A percentile compares a stretch with the other conserved stretches of the same genome.
These are phyloP conservation scores for Mycocentrospora acerina DNA, from an alignment of 2,329 filamentous ascomycete genomes.

Conservation along the genomic window DNA sequence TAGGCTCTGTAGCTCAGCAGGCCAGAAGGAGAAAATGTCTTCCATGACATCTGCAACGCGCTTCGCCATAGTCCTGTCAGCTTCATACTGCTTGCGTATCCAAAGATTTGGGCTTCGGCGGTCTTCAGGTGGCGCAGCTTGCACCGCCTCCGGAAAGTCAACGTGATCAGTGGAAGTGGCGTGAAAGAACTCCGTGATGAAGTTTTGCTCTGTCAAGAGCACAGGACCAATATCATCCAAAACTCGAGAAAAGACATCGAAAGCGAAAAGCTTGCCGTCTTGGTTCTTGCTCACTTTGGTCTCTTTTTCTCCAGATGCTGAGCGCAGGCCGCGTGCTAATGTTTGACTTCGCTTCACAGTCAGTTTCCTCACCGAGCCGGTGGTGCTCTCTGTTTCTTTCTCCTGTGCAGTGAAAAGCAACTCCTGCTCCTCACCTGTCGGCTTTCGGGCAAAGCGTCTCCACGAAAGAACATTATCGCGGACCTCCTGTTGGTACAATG, in stretches of 20 bases:
- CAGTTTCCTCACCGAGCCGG: conserved; percentile 74
- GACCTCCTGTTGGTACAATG: conserved; percentile 81
- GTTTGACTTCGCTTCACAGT: conserved; percentile 95
- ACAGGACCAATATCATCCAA: conserved; percentile 81
- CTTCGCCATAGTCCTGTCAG: conserved; percentile 82
- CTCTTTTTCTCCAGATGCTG: conserved; percentile 64
- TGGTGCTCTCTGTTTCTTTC: conserved; percentile 75
- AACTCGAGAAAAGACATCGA: conserved; percentile 77
- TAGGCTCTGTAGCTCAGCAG: conserved; percentile 73
- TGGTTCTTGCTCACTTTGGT: conserved; percentile 59
- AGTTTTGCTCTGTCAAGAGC: conserved; percentile 93
- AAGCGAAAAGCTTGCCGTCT: conserved; percentile 69
- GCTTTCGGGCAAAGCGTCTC: conserved; percentile 76
- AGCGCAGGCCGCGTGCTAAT: conserved; percentile 70
- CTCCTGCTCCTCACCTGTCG: conserved; percentile 74
- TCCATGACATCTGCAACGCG: conserved; percentile 87
- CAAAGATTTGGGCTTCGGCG: conserved; percentile 73
- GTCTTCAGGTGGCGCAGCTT: conserved; percentile 63
- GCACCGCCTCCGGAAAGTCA: conserved; percentile 82
- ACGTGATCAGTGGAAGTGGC: conserved; percentile 77
- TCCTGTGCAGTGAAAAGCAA: conserved; percentile 88
- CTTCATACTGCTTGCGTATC: conserved; percentile 77
- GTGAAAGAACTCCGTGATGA: conserved; percentile 96
- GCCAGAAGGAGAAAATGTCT: conserved; percentile 80
- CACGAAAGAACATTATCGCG: conserved; percentile 74